phyloP scores from a whole-genome alignment of 176 grass and related monocot species.

The Pontederia crassipes region DNA sequence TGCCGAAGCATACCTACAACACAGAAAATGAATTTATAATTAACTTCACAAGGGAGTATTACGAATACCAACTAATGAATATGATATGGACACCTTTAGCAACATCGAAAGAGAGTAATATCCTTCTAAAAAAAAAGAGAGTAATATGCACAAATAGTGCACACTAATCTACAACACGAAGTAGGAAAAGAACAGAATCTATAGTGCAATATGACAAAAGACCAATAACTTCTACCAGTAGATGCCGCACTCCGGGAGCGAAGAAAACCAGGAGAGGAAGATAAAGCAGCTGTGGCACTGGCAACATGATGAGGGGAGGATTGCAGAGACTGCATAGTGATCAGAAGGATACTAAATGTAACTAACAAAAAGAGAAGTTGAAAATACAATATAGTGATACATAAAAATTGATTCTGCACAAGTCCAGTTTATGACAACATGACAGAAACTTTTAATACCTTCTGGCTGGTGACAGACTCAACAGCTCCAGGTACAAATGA shows the following conservation, averaged over 20 bases:
- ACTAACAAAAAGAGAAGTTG: neutral
- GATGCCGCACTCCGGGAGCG: conserved; percentile 51
- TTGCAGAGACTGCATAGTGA: conserved; percentile 42
- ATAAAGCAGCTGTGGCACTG: conserved; percentile 31
- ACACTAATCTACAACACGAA: neutral
- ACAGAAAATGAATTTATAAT: neutral
- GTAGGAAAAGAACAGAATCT: conserved; percentile 1
- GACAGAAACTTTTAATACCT: conserved; percentile 35
- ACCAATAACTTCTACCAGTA: conserved; percentile 37
- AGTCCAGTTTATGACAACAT: neutral
- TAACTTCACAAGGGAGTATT: neutral
- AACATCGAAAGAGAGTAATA: neutral
- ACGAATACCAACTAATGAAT: too few species aligned
- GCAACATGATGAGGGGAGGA: conserved; percentile 45
- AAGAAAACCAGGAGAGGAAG: conserved; percentile 44
- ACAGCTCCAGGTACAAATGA: conserved; percentile 27
- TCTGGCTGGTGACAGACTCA: conserved; percentile 49
- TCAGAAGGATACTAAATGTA: conserved; percentile 13
- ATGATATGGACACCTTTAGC: neutral
- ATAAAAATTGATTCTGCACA: neutral
- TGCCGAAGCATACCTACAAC: conserved; percentile 65
- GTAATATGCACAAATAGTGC: neutral
- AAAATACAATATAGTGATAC: conserved; percentile 14
- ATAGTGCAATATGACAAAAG: conserved; percentile 3
- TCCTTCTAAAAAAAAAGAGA: neutral